These are phyloP conservation scores for Boletus rubroflammeus DNA, from an alignment of 768 basidiomycete genomes.

Conservation along the genomic window DNA sequence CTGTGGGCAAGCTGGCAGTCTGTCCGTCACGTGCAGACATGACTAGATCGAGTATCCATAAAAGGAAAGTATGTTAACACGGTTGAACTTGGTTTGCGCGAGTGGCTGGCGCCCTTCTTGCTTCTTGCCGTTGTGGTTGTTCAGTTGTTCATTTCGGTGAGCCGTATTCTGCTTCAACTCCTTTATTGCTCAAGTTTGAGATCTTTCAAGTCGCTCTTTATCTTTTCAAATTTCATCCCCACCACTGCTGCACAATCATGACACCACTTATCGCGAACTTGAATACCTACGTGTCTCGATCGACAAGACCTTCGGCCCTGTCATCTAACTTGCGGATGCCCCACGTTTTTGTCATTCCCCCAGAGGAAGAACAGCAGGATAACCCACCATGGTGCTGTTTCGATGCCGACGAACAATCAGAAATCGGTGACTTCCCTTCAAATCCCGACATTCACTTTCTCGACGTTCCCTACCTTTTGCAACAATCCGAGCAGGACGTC, in stretches of 20 bases:
- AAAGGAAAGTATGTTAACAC: slow-evolving; percentile 15
- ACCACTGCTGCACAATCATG: slow-evolving; percentile 7
- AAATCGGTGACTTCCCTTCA: slow-evolving; percentile 15
- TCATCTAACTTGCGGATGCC: slow-evolving; percentile 34
- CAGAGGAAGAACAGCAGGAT: slow-evolving; percentile 50
- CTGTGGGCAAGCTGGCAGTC: neutral
- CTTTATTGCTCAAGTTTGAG: neutral
- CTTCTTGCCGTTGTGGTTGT: slow-evolving; percentile 1
- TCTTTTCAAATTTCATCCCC: neutral
- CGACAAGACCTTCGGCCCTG: slow-evolving; percentile 3
- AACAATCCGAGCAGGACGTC: slow-evolving; percentile 5
- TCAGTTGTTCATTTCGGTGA: slow-evolving; percentile 12
- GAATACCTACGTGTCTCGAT: slow-evolving; percentile 15
- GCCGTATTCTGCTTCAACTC: neutral
- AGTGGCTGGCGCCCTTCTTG: slow-evolving; percentile 14
- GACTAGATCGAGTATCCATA: slow-evolving; percentile 9
- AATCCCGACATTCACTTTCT: slow-evolving; percentile 32
- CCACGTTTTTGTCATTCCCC: slow-evolving; percentile 53
- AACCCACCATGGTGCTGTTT: slow-evolving; percentile 56
- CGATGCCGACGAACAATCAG: slow-evolving; percentile 40
- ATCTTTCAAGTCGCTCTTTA: slow-evolving; percentile 18
- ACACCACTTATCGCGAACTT: slow-evolving; percentile 8
- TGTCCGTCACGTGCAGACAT: neutral
- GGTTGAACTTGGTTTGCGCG: slow-evolving; percentile 16
- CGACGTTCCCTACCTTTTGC: slow-evolving; percentile 30